Conservation (phyloP, 306 rosid species). For the Medicago truncatula region MtrunA17r5.0-ANR NC_053044.1:14861001-14861500, state of each 20-base stretch:
- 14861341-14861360: background rate
- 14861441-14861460: too few species aligned
- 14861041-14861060: conserved; percentile 59
- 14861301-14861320: background rate
- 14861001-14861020: conserved; percentile 37
- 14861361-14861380: background rate
- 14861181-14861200: conserved; percentile 62
- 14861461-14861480: too few species aligned
- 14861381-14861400: background rate
- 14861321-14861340: too few species aligned
- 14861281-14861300: too few species aligned
- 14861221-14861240: too few species aligned
- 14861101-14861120: conserved; percentile 88
- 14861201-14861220: conserved; percentile 32
- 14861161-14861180: conserved; percentile 84
- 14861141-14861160: conserved; percentile 74
- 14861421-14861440: too few species aligned
- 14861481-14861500: too few species aligned
- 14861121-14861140: conserved; percentile 73
- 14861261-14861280: background rate
- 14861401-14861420: too few species aligned
- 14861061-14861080: conserved; percentile 69
- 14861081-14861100: conserved; percentile 76
- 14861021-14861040: conserved; percentile 34
- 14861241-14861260: too few species aligned